Percentiles rank a stretch among this genome's conserved stretches.
These are phyloP conservation scores for Krasilnikovozyma curviuscula DNA, from an alignment of 768 basidiomycete species.

Conservation along the genomic window DNA sequence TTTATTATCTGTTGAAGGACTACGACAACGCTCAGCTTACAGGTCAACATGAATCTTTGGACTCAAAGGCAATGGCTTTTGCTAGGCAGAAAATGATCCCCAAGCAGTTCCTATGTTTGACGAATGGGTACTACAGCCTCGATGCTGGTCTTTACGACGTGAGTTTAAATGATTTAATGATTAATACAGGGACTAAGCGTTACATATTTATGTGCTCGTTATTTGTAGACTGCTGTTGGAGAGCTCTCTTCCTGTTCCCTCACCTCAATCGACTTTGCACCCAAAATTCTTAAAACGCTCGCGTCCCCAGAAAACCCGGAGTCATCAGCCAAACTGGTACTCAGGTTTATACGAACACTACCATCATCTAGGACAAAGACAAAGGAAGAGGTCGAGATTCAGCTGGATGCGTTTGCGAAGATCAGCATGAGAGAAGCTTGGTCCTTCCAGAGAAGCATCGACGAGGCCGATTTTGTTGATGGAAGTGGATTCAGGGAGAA, in stretches of 20 bases:
- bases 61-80: slow-evolving; percentile 40
- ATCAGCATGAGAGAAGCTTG: slow-evolving; percentile 50
- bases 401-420: slow-evolving; percentile 47
- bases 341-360: slow-evolving; percentile 55
- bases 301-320: slow-evolving; percentile 29
- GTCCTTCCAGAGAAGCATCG: slow-evolving; percentile 51
- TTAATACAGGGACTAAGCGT: not conserved
- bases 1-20: slow-evolving; percentile 68
- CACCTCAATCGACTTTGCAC: slow-evolving; percentile 53
- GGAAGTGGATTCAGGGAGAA: slow-evolving; percentile 1
- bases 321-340: slow-evolving; percentile 38
- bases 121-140: slow-evolving; percentile 71
- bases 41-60: slow-evolving; percentile 21
- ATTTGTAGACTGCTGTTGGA: slow-evolving; percentile 43
- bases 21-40: too few relatives aligned
- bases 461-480: too few relatives aligned
- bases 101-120: slow-evolving; percentile 51
- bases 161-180: slow-evolving; percentile 22
- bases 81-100: slow-evolving; percentile 42
- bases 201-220: not conserved
- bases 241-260: slow-evolving; percentile 54
- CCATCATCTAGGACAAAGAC: slow-evolving; percentile 52
- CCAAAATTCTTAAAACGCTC: slow-evolving; percentile 55
- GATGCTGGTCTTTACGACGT: slow-evolving; percentile 50
- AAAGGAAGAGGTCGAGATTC: slow-evolving; percentile 51